Percentiles rank a stretch among this genome's conserved stretches.
phyloP scores from a whole-genome alignment of 2,329 filamentous ascomycete genomes.

The Trichoderma breve region DNA sequence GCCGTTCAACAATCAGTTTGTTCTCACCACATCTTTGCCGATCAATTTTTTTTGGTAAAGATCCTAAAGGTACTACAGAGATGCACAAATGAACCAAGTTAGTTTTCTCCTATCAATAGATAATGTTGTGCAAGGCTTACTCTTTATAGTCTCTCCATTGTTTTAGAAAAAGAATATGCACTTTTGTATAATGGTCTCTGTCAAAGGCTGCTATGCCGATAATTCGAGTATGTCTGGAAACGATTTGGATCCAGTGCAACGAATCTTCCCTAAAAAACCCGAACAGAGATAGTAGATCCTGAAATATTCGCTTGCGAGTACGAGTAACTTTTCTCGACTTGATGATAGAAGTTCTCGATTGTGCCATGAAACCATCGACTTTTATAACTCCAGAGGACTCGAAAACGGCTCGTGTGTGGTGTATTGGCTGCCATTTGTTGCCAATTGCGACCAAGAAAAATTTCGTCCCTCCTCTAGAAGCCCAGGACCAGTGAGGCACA shows the following conservation, averaged over 20 bases:
- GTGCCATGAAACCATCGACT: not conserved
- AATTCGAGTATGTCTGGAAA: not conserved
- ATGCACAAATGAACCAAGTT: not conserved
- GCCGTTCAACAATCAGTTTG: not conserved
- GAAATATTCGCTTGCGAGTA: not conserved
- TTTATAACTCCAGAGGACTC: not conserved
- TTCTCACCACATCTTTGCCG: not conserved
- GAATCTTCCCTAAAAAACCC: not conserved
- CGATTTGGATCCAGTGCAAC: not conserved
- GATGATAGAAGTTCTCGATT: not conserved
- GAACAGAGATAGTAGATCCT: not conserved
- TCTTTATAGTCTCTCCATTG: not conserved
- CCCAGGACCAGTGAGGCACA: not conserved
- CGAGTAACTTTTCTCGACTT: too few species aligned
- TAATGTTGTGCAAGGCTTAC: not conserved
- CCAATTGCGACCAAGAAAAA: fast-evolving
- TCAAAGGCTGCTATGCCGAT: not conserved
- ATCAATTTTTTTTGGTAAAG: too few species aligned
- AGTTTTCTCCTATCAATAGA: not conserved
- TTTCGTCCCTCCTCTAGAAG: not conserved
- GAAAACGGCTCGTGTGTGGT: not conserved
- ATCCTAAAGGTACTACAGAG: too few species aligned
- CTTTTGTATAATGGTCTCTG: not conserved
- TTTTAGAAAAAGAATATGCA: not conserved
- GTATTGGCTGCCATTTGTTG: not conserved